Base-by-base conservation (phyloP, 2,329 filamentous ascomycete species). In the Fusarium continuum region DNA sequence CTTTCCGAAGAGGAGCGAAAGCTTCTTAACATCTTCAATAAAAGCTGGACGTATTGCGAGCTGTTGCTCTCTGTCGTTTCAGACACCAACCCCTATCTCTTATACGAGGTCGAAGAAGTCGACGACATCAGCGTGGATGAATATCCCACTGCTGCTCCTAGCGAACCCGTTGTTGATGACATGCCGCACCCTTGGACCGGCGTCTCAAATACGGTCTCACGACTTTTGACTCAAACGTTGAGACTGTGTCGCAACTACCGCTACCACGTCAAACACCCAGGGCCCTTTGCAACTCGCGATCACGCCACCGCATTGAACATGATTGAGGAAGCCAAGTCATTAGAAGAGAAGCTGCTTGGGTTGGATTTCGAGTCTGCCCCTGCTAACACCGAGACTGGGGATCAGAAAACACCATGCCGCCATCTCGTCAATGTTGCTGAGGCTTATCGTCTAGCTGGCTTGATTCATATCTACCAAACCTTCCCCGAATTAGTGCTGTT, bases 381-480 rank as follows among this genome's bases (percentile, higher is more conserved):
- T 9, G 19, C 58, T 0, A 49, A 59, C 2, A 63, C 66, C 5
- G 73, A 73, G 6, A 76, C 71, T 0, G 74, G 72, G 4, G 74
- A 77, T 32, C 47, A 67, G 19, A 55, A 57, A 26, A 65, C 67
- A 3, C 73, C 72, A 1, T 63, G 64, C 1, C 53, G 64, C 0
- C 75, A 79, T 46, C 71, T 79, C 2, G 68, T 71, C 13, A 60
- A 70, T 2, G 75, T 76, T 1, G 76, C 75, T 3, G 77, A 79
- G 38, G 76, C 76, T 0, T 78, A 78, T 32, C 72, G 74, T 2
- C 64, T 79, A 0, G 71, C 73, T 0, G 73, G 77, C 0, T 54
- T 79, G 14, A 63, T 79, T 4, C 77, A 79, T 29, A 73, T 79
- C 2, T 79, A 79, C 59, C 73, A 77, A 40, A 78, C 76, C 0